A percentile compares a stretch with the other conserved stretches of the same genome.
Conservation (phyloP, 768 basidiomycete species). For the Scleroderma bovista region DNA sequence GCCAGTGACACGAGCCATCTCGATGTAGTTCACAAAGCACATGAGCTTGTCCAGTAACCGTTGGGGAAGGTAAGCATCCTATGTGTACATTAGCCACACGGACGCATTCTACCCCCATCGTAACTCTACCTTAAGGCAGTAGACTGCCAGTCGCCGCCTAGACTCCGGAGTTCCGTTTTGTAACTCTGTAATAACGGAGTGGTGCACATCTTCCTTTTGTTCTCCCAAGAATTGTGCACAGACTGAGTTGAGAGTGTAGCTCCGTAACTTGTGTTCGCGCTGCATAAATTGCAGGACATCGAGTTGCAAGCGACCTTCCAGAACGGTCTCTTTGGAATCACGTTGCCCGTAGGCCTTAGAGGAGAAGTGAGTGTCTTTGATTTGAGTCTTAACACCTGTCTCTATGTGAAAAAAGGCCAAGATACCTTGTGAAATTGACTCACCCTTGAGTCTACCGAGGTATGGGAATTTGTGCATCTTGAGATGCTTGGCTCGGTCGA, state of each 20-base stretch:
- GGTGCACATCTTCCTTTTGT: constrained; percentile 98
- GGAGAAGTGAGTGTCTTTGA: constrained; percentile 94
- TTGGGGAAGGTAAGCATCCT: constrained; percentile 99
- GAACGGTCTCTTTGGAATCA: constrained; percentile 87
- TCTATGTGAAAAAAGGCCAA: neutral
- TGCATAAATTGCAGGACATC: constrained; percentile 98
- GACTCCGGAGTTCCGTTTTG: constrained; percentile 97
- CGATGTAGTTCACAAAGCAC: constrained; percentile 98
- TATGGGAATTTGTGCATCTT: constrained; percentile 64
- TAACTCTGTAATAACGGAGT: constrained; percentile 96
- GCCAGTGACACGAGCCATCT: constrained; percentile 99
- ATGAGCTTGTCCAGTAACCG: constrained; percentile 94
- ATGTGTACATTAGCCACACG: constrained; percentile 2
- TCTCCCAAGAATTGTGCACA: constrained; percentile 97
- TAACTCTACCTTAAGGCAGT: constrained; percentile 82
- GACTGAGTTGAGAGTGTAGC: constrained; percentile 96
- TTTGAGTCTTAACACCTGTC: constrained; percentile 67
- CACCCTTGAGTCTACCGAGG: constrained; percentile 75
- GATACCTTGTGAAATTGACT: constrained; percentile 12
- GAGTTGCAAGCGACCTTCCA: constrained; percentile 92
- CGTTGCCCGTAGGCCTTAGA: constrained; percentile 97
- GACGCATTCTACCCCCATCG: neutral
- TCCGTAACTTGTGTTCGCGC: constrained; percentile 93
- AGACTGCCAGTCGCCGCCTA: constrained; percentile 87
- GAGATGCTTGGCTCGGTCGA: constrained; percentile 85